Conservation (phyloP, 2,329 filamentous ascomycete genomes). For the Nectriaceae sp. region DNA sequence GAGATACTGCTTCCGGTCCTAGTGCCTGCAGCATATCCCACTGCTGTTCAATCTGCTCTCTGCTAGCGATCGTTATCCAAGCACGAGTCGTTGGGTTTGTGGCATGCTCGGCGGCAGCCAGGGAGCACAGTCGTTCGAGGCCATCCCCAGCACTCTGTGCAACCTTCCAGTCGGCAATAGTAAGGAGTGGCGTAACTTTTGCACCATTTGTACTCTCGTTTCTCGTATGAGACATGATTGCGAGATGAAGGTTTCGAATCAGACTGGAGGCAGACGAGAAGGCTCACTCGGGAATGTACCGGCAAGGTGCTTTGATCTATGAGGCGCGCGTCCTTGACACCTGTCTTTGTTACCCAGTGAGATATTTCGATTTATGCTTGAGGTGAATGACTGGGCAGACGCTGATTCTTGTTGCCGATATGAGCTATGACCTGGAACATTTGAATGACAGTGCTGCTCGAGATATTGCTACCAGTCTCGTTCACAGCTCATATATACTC, state of each 20-base stretch:
- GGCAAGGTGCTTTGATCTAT: too few species aligned
- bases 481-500: too few species aligned
- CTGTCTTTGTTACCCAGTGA: too few species aligned
- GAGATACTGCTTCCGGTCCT: neutral
- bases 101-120: constrained; percentile 22
- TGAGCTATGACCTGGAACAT: too few species aligned
- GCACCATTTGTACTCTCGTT: neutral
- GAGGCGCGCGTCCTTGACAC: too few species aligned
- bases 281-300: too few species aligned
- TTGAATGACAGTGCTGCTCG: too few species aligned
- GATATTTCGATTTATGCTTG: too few species aligned
- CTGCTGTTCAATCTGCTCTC: constrained; percentile 25
- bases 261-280: neutral
- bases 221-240: neutral
- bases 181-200: constrained; percentile 8
- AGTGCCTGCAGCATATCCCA: constrained; percentile 18
- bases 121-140: constrained; percentile 28
- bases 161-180: constrained; percentile 28
- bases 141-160: constrained; percentile 26
- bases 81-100: constrained; percentile 25
- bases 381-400: too few species aligned
- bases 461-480: too few species aligned
- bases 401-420: too few species aligned
- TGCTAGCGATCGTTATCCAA: constrained; percentile 35
- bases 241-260: neutral